Conservation (phyloP, 805 yeast species). For the Candida koratica region DNA sequence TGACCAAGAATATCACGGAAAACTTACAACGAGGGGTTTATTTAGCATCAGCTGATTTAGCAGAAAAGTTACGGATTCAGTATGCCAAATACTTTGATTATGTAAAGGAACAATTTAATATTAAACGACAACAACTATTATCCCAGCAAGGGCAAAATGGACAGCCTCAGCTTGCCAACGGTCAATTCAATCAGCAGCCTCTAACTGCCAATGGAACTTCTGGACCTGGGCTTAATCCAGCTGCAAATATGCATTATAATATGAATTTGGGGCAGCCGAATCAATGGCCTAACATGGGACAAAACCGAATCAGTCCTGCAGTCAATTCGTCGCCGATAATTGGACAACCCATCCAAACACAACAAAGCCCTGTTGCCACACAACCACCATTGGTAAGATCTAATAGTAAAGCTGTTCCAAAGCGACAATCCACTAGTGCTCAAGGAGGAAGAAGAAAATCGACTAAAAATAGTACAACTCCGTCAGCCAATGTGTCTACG, state of each 20-base stretch:
- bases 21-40: conserved; percentile 60
- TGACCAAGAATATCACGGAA: conserved; percentile 74
- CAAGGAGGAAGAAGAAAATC: conserved; percentile 20
- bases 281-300: conserved; percentile 15
- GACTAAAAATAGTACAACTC: conserved; percentile 30
- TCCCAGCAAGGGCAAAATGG: conserved; percentile 24
- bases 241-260: conserved; percentile 4
- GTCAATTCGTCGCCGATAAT: conserved; percentile 21
- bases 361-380: conserved; percentile 12
- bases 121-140: conserved; percentile 34
- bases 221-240: background rate
- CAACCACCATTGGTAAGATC: conserved; percentile 6
- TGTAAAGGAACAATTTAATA: conserved; percentile 59
- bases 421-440: conserved; percentile 16
- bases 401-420: conserved; percentile 10
- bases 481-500: conserved; percentile 31
- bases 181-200: conserved; percentile 1
- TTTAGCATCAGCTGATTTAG: conserved; percentile 67
- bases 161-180: conserved; percentile 1
- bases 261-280: conserved; percentile 14
- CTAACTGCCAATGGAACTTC: background rate
- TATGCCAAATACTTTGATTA: conserved; percentile 71
- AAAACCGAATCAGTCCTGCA: conserved; percentile 9
- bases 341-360: conserved; percentile 12
- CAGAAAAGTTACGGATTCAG: conserved; percentile 67